phyloP scores from a whole-genome alignment of 2,329 filamentous ascomycete genomes.

The Calycina herbarum region DNA sequence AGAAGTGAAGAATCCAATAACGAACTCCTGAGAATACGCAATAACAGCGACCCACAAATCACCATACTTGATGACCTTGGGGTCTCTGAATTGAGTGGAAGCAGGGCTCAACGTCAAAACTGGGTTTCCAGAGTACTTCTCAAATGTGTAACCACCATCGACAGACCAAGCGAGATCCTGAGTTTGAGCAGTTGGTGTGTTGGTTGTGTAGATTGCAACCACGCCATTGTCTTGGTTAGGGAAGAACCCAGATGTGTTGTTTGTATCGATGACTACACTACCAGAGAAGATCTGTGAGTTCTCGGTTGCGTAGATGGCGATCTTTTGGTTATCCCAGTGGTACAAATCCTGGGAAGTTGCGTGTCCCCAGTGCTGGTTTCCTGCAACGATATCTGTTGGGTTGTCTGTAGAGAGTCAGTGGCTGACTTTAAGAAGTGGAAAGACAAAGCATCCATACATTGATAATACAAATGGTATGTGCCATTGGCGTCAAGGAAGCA shows the following conservation, averaged over 20 bases:
- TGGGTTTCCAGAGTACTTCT: slow-evolving; percentile 59
- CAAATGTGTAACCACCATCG: slow-evolving; percentile 63
- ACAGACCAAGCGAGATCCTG: slow-evolving; percentile 63
- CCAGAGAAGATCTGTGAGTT: slow-evolving; percentile 52
- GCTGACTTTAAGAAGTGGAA: not conserved
- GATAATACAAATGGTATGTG: slow-evolving; percentile 65
- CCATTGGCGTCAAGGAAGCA: slow-evolving; percentile 59
- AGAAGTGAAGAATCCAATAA: slow-evolving; percentile 62
- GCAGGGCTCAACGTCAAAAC: slow-evolving; percentile 49
- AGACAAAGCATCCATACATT: slow-evolving; percentile 45
- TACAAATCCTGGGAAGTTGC: slow-evolving; percentile 63
- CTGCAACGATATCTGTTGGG: slow-evolving; percentile 48
- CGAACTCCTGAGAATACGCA: slow-evolving; percentile 54
- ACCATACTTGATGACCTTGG: slow-evolving; percentile 61
- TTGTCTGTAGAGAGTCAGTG: slow-evolving; percentile 42
- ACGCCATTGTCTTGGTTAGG: slow-evolving; percentile 59
- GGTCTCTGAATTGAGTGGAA: slow-evolving; percentile 62
- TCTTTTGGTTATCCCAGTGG: slow-evolving; percentile 64
- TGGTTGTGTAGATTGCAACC: slow-evolving; percentile 56
- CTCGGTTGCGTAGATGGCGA: slow-evolving; percentile 54
- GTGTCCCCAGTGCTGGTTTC: slow-evolving; percentile 68
- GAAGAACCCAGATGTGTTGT: slow-evolving; percentile 69
- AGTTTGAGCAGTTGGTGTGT: slow-evolving; percentile 44
- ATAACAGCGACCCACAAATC: slow-evolving; percentile 59
- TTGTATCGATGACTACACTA: slow-evolving; percentile 57